Evolutionary conservation across 169 alveolate genomes (phyloP).

Genomic region (Plasmodium falciparum): DNA sequence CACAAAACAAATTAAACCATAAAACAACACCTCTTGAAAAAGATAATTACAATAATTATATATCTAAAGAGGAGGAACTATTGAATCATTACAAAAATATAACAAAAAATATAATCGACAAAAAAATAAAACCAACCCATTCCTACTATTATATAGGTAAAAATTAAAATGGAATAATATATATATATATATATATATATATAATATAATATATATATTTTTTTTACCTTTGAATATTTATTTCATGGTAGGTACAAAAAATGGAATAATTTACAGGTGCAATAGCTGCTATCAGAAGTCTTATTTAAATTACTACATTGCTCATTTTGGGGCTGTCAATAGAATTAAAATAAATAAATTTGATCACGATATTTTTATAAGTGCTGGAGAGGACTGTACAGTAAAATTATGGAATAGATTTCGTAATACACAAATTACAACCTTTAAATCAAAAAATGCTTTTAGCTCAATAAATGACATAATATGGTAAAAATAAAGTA

Average conservation of each 20-base stretch:
- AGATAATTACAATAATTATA: constrained; percentile 7
- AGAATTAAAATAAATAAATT: constrained; percentile 62
- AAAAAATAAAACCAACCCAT: constrained; percentile 63
- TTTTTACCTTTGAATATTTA: not conserved
- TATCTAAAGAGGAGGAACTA: constrained; percentile 57
- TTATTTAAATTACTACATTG: constrained; percentile 52
- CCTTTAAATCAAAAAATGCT: constrained; percentile 72
- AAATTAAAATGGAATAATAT: not conserved
- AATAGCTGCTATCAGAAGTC: constrained; percentile 75
- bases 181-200: not conserved
- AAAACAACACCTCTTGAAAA: not conserved
- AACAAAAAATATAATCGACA: constrained; percentile 65
- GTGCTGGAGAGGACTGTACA: constrained; percentile 76
- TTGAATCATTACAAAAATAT: constrained; percentile 60
- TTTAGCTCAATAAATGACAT: constrained; percentile 65
- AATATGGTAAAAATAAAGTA: constrained; percentile 48
- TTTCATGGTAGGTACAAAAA: constrained; percentile 43
- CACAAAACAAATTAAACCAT: not conserved
- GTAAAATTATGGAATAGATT: constrained; percentile 66
- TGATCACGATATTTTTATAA: constrained; percentile 72
- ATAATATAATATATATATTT: not conserved
- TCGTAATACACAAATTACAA: constrained; percentile 53
- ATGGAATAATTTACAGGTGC: constrained; percentile 75
- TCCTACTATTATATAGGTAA: constrained; percentile 72
- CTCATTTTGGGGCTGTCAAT: constrained; percentile 74